phyloP scores from a whole-genome alignment of 2,329 filamentous ascomycete genomes.

The Chrysosporium keratinophilum region DNA sequence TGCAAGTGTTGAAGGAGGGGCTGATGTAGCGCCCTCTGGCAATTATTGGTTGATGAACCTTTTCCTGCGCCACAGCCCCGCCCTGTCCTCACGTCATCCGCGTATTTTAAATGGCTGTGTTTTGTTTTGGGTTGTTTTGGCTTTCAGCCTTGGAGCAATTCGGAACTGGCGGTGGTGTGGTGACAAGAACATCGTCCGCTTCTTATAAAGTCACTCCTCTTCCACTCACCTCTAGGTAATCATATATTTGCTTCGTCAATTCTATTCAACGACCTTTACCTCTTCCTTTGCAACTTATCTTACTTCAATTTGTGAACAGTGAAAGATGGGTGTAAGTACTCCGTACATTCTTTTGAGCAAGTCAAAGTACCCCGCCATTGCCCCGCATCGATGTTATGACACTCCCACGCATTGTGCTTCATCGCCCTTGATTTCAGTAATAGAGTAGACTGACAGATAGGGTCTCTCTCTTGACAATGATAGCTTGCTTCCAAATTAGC shows the following conservation, averaged over 20 bases:
- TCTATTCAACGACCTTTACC: background rate
- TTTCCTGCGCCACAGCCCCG: slow-evolving; percentile 5
- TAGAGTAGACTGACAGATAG: slow-evolving; percentile 7
- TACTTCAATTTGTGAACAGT: background rate
- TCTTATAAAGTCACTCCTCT: background rate
- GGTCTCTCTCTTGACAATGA: background rate
- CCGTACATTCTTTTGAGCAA: background rate
- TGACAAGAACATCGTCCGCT: background rate
- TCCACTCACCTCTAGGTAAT: background rate
- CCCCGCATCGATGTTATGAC: slow-evolving; percentile 2
- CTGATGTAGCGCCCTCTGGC: background rate
- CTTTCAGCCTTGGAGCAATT: background rate
- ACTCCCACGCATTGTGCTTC: too few species aligned
- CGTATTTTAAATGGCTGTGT: slow-evolving; percentile 1
- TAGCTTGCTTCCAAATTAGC: slow-evolving; percentile 30
- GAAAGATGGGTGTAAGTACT: slow-evolving; percentile 21
- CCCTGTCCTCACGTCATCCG: slow-evolving; percentile 1
- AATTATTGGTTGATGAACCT: background rate
- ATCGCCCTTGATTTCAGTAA: background rate
- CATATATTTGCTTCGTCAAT: background rate
- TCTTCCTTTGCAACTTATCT: background rate
- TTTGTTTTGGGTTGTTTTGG: background rate
- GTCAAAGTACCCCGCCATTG: slow-evolving; percentile 11
- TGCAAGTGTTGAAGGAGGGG: background rate
- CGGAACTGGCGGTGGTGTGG: background rate